These are phyloP conservation scores for Fraxinus angustifolia DNA, from an alignment of 305 asterid genomes.

Conservation along the genomic window DNA sequence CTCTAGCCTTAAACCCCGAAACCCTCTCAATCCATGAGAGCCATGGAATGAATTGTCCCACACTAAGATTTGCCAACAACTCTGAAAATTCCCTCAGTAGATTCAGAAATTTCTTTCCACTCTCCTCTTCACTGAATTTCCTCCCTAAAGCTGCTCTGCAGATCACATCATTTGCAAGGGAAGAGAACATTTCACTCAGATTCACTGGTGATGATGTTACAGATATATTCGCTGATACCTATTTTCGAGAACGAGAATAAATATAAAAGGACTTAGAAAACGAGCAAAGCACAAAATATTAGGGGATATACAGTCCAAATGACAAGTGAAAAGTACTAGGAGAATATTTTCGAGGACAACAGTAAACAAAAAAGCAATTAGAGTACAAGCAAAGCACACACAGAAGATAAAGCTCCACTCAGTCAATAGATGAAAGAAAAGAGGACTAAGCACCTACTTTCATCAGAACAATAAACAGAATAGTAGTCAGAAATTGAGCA, in stretches of 20 bases:
- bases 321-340: no score
- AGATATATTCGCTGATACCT: not conserved
- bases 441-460: not conserved
- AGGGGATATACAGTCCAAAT: not conserved
- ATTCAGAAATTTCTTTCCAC: conserved; percentile 21
- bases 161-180: conserved; percentile 19
- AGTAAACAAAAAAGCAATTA: no score
- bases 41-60: conserved; percentile 21
- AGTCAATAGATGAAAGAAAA: no score
- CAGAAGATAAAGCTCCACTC: no score
- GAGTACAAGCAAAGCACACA: no score
- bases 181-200: conserved; percentile 24
- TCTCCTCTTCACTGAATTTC: conserved; percentile 27
- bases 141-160: conserved; percentile 34
- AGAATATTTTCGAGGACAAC: no score
- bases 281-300: not conserved
- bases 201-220: not conserved
- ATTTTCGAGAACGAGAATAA: not conserved
- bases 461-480: not conserved
- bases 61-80: not conserved
- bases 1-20: conserved; percentile 21
- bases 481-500: not conserved
- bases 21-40: conserved; percentile 17
- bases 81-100: conserved; percentile 24
- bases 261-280: not conserved